Conservation (phyloP, 176 grass and related monocot genomes). For the Triticum turgidum region DNA sequence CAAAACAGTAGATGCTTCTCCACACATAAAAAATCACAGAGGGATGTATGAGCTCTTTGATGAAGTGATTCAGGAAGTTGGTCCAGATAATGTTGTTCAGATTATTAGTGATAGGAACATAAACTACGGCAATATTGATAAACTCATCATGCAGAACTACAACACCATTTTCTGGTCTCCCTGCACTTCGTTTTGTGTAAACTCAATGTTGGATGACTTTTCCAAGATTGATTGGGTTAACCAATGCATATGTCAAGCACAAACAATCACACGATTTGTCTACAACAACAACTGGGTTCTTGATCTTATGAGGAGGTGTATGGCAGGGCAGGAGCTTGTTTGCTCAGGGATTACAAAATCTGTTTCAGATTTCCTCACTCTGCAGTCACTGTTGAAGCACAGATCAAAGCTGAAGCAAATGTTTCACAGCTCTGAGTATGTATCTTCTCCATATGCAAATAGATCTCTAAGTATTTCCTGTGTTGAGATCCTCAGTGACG, state of each 20-base stretch:
- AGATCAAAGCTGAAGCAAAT: slow-evolving; percentile 84
- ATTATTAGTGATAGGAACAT: slow-evolving; percentile 74
- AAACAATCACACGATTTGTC: slow-evolving; percentile 79
- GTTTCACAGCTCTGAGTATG: slow-evolving; percentile 80
- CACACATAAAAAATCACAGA: slow-evolving; percentile 71
- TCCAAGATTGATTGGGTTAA: slow-evolving; percentile 94
- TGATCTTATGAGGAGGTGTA: slow-evolving; percentile 63
- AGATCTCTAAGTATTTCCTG: slow-evolving; percentile 64
- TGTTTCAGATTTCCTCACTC: slow-evolving; percentile 78
- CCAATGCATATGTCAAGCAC: slow-evolving; percentile 80
- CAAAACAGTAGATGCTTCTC: slow-evolving; percentile 80
- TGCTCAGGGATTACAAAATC: slow-evolving; percentile 83
- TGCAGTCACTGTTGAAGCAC: slow-evolving; percentile 75
- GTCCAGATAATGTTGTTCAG: slow-evolving; percentile 92
- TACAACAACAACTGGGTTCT: slow-evolving; percentile 83
- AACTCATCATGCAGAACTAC: slow-evolving; percentile 89
- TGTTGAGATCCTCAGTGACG: slow-evolving; percentile 62
- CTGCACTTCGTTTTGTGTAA: slow-evolving; percentile 85
- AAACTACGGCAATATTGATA: slow-evolving; percentile 65
- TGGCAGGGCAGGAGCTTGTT: slow-evolving; percentile 69
- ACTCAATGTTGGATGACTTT: slow-evolving; percentile 87
- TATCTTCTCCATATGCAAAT: slow-evolving; percentile 67
- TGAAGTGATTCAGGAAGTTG: slow-evolving; percentile 89
- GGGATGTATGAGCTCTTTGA: slow-evolving; percentile 83
- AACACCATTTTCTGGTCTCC: slow-evolving; percentile 80